Conservation (phyloP, 371 early-diverging fungal genomes). For the Mortierella sp. region DNA sequence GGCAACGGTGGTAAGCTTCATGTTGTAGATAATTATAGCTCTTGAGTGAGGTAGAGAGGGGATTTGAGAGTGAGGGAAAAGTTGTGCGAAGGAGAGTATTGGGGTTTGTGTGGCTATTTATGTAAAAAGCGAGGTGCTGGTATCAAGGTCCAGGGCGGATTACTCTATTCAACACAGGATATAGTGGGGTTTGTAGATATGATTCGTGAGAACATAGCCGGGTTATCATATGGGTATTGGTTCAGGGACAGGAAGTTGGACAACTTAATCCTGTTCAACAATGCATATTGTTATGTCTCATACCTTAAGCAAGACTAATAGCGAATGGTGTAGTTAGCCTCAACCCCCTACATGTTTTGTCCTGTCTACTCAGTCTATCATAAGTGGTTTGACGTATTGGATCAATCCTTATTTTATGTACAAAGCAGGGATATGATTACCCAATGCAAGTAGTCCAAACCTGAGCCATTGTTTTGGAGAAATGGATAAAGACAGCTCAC, state of each 20-base stretch:
- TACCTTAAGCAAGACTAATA: too few relatives aligned
- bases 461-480: neutral
- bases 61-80: neutral
- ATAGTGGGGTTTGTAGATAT: too few relatives aligned
- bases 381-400: neutral
- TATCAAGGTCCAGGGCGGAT: neutral
- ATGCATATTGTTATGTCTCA: too few relatives aligned
- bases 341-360: neutral
- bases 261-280: too few relatives aligned
- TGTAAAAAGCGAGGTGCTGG: neutral
- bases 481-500: too few relatives aligned
- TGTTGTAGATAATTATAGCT: neutral
- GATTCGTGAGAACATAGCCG: neutral
- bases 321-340: too few relatives aligned
- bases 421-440: neutral
- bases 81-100: neutral
- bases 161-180: neutral
- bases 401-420: neutral
- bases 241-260: too few relatives aligned
- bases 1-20: constrained; percentile 1
- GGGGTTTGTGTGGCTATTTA: neutral
- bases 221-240: too few relatives aligned
- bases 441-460: neutral
- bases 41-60: neutral
- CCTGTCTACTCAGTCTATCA: neutral